Evolutionary conservation across 495 filamentous ascomycete genomes (phyloP).

Genomic region (Venustampulla echinocandica): DNA sequence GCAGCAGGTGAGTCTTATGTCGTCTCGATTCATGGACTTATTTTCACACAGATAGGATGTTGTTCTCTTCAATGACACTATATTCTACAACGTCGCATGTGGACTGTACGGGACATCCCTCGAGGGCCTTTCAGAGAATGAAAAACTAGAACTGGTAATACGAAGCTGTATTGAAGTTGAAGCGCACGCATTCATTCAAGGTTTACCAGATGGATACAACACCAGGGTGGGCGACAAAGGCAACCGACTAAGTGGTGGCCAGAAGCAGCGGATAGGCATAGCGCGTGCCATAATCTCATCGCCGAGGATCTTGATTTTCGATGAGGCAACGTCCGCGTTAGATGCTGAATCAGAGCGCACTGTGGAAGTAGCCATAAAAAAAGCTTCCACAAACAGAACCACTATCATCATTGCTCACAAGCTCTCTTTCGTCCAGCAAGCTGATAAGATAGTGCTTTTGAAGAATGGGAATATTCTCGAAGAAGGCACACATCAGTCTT

Average conservation of each 20-base stretch:
- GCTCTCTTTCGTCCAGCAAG: slow-evolving; percentile 36
- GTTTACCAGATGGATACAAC: slow-evolving; percentile 34
- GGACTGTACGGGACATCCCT: slow-evolving; percentile 33
- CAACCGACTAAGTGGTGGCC: slow-evolving; percentile 43
- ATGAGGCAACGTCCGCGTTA: slow-evolving; percentile 43
- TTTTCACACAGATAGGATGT: slow-evolving; percentile 37
- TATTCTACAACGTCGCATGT: slow-evolving; percentile 57
- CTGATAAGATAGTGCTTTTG: slow-evolving; percentile 55
- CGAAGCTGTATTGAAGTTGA: slow-evolving; percentile 29
- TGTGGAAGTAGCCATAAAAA: slow-evolving; percentile 35
- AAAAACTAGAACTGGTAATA: slow-evolving; percentile 14
- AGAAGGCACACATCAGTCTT: slow-evolving; percentile 39
- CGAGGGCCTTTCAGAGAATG: slow-evolving; percentile 15
- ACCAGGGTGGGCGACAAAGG: slow-evolving; percentile 40
- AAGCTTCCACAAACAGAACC: slow-evolving; percentile 30
- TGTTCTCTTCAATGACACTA: slow-evolving; percentile 51
- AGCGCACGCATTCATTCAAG: slow-evolving; percentile 35
- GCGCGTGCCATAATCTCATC: slow-evolving; percentile 41
- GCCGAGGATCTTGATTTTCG: slow-evolving; percentile 39
- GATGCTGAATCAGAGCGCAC: slow-evolving; percentile 39
- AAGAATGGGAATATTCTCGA: slow-evolving; percentile 45
- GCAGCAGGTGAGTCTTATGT: too few species aligned
- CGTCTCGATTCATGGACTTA: too few species aligned
- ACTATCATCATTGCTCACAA: slow-evolving; percentile 54
- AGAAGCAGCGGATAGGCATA: slow-evolving; percentile 55